Conservation (phyloP, 768 basidiomycete species). For the Tephrocybe sp. region DNA sequence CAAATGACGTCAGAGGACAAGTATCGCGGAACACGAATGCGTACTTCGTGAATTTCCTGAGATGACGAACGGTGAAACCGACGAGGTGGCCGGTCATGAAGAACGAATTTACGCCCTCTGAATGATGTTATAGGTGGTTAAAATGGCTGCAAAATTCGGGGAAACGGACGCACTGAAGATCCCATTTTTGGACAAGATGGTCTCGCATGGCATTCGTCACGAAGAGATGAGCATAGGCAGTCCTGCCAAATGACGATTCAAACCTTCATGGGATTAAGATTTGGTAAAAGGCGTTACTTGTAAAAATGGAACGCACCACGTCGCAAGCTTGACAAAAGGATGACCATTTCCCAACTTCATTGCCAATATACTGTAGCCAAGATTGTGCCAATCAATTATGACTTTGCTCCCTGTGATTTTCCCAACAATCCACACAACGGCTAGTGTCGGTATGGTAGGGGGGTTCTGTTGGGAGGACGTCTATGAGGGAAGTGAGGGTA, state of each 20-base stretch:
- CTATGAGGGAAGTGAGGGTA: not conserved
- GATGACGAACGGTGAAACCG: conserved; percentile 74
- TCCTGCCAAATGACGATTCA: conserved; percentile 74
- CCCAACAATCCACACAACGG: conserved; percentile 75
- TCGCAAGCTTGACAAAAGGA: conserved; percentile 68
- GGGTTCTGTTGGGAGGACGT: conserved; percentile 65
- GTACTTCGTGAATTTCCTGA: conserved; percentile 75
- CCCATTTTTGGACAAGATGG: conserved; percentile 67
- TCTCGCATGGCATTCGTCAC: conserved; percentile 88
- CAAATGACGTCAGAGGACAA: conserved; percentile 2
- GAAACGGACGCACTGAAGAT: conserved; percentile 57
- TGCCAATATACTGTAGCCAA: conserved; percentile 90
- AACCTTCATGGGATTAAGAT: conserved; percentile 50
- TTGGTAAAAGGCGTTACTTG: not conserved
- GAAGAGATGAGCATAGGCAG: conserved; percentile 87
- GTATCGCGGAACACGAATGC: conserved; percentile 7
- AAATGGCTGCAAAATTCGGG: not conserved
- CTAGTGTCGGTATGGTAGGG: conserved; percentile 91
- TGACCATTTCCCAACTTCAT: conserved; percentile 72
- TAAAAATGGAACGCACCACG: conserved; percentile 47
- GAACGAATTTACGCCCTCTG: conserved; percentile 76
- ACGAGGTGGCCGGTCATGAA: conserved; percentile 88
- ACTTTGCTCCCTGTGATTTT: conserved; percentile 72
- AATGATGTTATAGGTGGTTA: not conserved
- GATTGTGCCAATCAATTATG: conserved; percentile 99